phyloP scores from a whole-genome alignment of 1,284 basidiomycete species.

The Chiua sp. region DNA sequence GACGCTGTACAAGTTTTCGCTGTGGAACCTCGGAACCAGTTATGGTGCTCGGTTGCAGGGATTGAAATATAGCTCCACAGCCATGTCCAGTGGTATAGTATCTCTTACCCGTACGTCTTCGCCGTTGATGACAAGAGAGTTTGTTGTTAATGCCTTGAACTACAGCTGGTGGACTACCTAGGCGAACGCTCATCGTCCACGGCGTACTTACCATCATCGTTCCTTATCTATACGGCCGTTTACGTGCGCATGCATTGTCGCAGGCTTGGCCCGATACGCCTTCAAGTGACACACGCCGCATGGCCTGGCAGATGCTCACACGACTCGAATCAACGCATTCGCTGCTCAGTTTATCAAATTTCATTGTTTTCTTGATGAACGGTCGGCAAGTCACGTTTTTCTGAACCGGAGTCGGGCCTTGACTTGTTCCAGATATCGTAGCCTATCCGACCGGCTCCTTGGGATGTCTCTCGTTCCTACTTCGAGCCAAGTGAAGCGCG shows the following conservation, averaged over 20 bases:
- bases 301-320: slow-evolving; percentile 77
- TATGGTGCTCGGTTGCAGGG: slow-evolving; percentile 95
- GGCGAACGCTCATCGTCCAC: slow-evolving; percentile 67
- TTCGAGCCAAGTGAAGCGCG: slow-evolving; percentile 71
- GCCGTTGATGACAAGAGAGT: neutral
- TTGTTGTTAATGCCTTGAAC: slow-evolving; percentile 25
- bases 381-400: slow-evolving; percentile 64
- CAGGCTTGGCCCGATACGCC: slow-evolving; percentile 91
- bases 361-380: slow-evolving; percentile 85
- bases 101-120: slow-evolving; percentile 26
- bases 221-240: slow-evolving; percentile 79
- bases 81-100: slow-evolving; percentile 39
- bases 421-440: slow-evolving; percentile 71
- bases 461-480: slow-evolving; percentile 81
- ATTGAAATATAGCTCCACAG: slow-evolving; percentile 58
- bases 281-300: slow-evolving; percentile 73
- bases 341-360: slow-evolving; percentile 72
- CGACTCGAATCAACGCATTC: slow-evolving; percentile 71
- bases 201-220: slow-evolving; percentile 77
- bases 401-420: neutral
- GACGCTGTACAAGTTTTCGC: slow-evolving; percentile 82
- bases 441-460: slow-evolving; percentile 84
- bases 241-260: slow-evolving; percentile 80
- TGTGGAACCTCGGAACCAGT: slow-evolving; percentile 83
- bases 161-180: slow-evolving; percentile 66